These are phyloP conservation scores for Verticillium longisporum DNA, from an alignment of 2,329 filamentous ascomycete species.

Conservation along the genomic window DNA sequence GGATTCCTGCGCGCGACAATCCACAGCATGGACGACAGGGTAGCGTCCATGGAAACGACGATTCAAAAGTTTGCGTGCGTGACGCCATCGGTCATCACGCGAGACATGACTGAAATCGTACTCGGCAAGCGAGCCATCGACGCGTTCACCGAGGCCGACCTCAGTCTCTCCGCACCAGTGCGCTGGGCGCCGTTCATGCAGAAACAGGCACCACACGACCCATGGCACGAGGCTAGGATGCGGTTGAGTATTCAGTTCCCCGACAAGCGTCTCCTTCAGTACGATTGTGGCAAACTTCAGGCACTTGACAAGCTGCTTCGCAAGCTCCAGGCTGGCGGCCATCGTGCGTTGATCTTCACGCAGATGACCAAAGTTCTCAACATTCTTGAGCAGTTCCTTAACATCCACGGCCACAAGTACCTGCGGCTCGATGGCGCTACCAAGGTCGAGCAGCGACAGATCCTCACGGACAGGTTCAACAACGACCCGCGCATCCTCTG, in stretches of 20 bases:
- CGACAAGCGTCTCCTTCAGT: conserved; percentile 91
- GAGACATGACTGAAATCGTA: conserved; percentile 63
- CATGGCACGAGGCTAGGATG: conserved; percentile 91
- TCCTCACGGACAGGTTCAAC: conserved; percentile 95
- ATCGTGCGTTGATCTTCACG: conserved; percentile 95
- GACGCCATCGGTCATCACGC: conserved; percentile 80
- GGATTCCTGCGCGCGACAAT: conserved; percentile 58
- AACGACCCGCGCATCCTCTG: conserved; percentile 85
- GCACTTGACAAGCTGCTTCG: conserved; percentile 80
- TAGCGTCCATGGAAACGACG: conserved; percentile 63
- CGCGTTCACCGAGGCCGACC: conserved; percentile 48
- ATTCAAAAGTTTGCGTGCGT: conserved; percentile 89
- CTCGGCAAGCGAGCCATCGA: conserved; percentile 55
- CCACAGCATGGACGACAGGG: conserved; percentile 67
- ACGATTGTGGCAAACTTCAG: conserved; percentile 95
- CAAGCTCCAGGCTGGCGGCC: conserved; percentile 79
- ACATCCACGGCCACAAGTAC: conserved; percentile 96
- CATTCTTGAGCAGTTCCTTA: conserved; percentile 94
- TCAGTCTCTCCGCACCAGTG: conserved; percentile 49
- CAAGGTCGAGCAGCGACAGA: conserved; percentile 90
- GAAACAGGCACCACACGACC: conserved; percentile 57
- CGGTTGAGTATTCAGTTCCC: conserved; percentile 93
- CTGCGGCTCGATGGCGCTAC: conserved; percentile 93
- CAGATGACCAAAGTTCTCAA: conserved; percentile 99
- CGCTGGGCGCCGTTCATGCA: conserved; percentile 51